phyloP scores from a whole-genome alignment of 2,329 filamentous ascomycete genomes.

The Arthrocladium fulminans region DNA sequence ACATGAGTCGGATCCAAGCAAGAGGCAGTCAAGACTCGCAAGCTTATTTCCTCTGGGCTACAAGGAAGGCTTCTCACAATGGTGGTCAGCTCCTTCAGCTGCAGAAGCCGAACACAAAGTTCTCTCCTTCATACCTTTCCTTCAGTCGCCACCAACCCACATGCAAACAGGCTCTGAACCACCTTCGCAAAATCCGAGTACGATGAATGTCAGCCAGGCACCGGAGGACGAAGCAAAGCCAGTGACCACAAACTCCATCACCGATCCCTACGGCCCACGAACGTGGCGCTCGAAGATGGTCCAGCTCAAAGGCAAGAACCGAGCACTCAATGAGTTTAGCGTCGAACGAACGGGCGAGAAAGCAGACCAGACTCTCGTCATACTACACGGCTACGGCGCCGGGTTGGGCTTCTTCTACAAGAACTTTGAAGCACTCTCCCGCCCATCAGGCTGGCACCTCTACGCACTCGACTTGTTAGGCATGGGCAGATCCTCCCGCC shows the following conservation, averaged over 20 bases:
- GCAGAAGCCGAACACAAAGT: slow-evolving; percentile 80
- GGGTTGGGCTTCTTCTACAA: slow-evolving; percentile 97
- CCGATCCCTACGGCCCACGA: slow-evolving; percentile 75
- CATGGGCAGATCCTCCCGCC: slow-evolving; percentile 82
- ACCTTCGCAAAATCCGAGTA: slow-evolving; percentile 31
- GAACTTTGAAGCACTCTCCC: slow-evolving; percentile 83
- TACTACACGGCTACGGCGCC: slow-evolving; percentile 93
- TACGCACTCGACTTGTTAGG: slow-evolving; percentile 92
- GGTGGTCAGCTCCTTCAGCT: slow-evolving; percentile 83
- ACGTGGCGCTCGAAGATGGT: slow-evolving; percentile 83
- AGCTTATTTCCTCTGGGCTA: slow-evolving; percentile 77
- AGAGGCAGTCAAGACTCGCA: slow-evolving; percentile 22
- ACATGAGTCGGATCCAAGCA: slow-evolving; percentile 29
- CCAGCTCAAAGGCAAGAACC: slow-evolving; percentile 70
- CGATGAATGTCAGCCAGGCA: slow-evolving; percentile 31
- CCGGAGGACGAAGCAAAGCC: slow-evolving; percentile 32
- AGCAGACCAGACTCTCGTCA: slow-evolving; percentile 78
- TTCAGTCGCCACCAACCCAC: slow-evolving; percentile 62
- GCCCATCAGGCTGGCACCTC: slow-evolving; percentile 71
- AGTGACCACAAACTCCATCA: slow-evolving; percentile 40
- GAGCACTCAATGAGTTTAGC: slow-evolving; percentile 85
- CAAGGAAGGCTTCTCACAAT: slow-evolving; percentile 84
- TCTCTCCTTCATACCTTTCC: slow-evolving; percentile 73
- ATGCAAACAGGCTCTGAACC: slow-evolving; percentile 52
- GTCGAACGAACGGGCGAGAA: slow-evolving; percentile 74